Evolutionary conservation across 768 basidiomycete genomes (phyloP), one percentile per base, ranked within the genome.

Genomic region (Udeniomyces megalosporus): DNA sequence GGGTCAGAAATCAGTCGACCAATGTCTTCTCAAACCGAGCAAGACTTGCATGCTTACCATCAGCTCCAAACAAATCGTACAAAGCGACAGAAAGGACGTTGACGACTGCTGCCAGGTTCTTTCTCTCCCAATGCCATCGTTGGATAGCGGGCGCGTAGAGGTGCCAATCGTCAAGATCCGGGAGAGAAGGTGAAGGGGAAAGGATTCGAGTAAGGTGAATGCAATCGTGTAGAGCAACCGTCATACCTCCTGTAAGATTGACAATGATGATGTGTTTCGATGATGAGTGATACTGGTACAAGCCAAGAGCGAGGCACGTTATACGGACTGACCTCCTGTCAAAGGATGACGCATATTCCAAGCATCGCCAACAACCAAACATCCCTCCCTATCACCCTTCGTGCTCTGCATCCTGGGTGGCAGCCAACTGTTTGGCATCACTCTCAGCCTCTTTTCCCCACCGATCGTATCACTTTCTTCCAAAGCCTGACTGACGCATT

Each of bases 331-430:
- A 69, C 72, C 76, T 5, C 95, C 95, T 0, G 95, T 99, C 24
- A 99, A 79, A 1, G 95, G 95, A 73, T 99, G 95, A 0, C 95
- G 86, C 92, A 97, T 97, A 71, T 97, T 99, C 85, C 89, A 93
- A 2, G 93, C 83, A 71, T 97, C 95, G 1, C 95, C 95, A 35
- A 95, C 77, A 65, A 97, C 81, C 62, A 99, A 75, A 11, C 82
- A 82, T 28, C 88, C 88, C 53, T 82, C 79, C 66, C 81, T 84
- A 6, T 71, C 74, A 60, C 68, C 73, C 66, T 65, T 68, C 2
- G 46, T 47, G 20, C 75, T 65, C 70, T 93, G 92, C 63, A 82
- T 76, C 2, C 84, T 77, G 0, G 91, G 75, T 0, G 95, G 88
- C 1, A 99, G 79, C 77, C 87, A 95, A 0, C 88, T 86, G 72